Conservation (phyloP, 768 basidiomycete genomes). For the Boletus huronensis region DNA sequence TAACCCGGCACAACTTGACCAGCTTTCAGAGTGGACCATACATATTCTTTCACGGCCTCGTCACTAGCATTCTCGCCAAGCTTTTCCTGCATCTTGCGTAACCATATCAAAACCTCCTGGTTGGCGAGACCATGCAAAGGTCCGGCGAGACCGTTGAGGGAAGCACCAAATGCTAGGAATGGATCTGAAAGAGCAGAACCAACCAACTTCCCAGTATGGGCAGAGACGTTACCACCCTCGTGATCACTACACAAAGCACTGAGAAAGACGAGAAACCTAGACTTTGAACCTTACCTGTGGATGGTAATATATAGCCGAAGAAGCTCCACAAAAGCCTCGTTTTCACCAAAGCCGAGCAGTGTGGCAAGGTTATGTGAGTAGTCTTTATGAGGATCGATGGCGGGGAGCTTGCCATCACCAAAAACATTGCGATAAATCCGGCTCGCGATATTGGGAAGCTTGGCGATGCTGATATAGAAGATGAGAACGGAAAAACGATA, state of each 20-base stretch:
- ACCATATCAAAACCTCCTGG: conserved; percentile 95
- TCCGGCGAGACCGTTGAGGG: conserved; percentile 93
- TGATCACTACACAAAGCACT: conserved; percentile 60
- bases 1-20: conserved; percentile 96
- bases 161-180: conserved; percentile 91
- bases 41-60: conserved; percentile 87
- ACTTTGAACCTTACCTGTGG: conserved; percentile 56
- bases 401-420: conserved; percentile 80
- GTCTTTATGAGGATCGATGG: conserved; percentile 81
- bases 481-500: conserved; percentile 1
- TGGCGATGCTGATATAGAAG: conserved; percentile 70
- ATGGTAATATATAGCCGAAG: conserved; percentile 96
- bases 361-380: conserved; percentile 87
- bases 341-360: conserved; percentile 89
- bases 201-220: conserved; percentile 89
- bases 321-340: conserved; percentile 86
- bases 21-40: conserved; percentile 90
- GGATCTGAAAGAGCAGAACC: conserved; percentile 96
- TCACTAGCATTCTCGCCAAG: conserved; percentile 85
- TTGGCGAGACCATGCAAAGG: conserved; percentile 96
- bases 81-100: conserved; percentile 87
- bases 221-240: conserved; percentile 98
- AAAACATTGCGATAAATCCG: conserved; percentile 89
- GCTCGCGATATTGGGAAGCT: conserved; percentile 94
- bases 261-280: not conserved